Percentiles rank a stretch among this genome's conserved stretches.
phyloP scores from a whole-genome alignment of 83 land plant genomes.

The Picea abies region DNA sequence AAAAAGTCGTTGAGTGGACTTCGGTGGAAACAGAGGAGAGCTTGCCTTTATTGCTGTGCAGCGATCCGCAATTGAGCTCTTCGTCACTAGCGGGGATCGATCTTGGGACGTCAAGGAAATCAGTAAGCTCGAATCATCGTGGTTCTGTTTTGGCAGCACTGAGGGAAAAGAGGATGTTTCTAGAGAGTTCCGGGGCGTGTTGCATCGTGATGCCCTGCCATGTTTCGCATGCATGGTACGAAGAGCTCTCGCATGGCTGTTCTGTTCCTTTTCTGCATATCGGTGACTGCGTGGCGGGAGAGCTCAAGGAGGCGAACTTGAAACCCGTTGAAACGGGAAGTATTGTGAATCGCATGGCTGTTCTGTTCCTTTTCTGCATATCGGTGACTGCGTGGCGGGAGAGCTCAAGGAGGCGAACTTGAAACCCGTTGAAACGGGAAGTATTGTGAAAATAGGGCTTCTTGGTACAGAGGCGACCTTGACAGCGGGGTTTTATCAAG shows the following conservation, averaged over 20 bases:
- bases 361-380: slow-evolving; percentile 55
- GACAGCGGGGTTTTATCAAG: slow-evolving; percentile 54
- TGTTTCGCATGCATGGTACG: slow-evolving; percentile 53
- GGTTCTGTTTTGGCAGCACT: slow-evolving; percentile 28
- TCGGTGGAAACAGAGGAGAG: slow-evolving; percentile 19
- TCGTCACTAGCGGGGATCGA: background rate
- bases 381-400: slow-evolving; percentile 57
- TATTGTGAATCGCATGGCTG: slow-evolving; percentile 43
- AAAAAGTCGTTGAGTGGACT: slow-evolving; percentile 37
- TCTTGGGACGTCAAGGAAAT: slow-evolving; percentile 18
- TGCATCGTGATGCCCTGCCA: slow-evolving; percentile 78
- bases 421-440: slow-evolving; percentile 62
- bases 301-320: slow-evolving; percentile 63
- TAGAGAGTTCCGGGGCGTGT: slow-evolving; percentile 61
- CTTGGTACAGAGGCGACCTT: slow-evolving; percentile 42
- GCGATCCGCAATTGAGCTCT: slow-evolving; percentile 38
- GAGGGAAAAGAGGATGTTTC: slow-evolving; percentile 43
- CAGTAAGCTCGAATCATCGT: background rate
- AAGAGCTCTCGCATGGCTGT: slow-evolving; percentile 44
- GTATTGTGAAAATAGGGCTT: slow-evolving; percentile 50
- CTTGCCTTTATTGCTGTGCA: slow-evolving; percentile 51
- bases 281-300: slow-evolving; percentile 58
- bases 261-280: slow-evolving; percentile 59
- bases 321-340: slow-evolving; percentile 66
- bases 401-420: slow-evolving; percentile 67